phyloP scores from a whole-genome alignment of 2,329 filamentous ascomycete species.

The Penicillium sp. region DNA sequence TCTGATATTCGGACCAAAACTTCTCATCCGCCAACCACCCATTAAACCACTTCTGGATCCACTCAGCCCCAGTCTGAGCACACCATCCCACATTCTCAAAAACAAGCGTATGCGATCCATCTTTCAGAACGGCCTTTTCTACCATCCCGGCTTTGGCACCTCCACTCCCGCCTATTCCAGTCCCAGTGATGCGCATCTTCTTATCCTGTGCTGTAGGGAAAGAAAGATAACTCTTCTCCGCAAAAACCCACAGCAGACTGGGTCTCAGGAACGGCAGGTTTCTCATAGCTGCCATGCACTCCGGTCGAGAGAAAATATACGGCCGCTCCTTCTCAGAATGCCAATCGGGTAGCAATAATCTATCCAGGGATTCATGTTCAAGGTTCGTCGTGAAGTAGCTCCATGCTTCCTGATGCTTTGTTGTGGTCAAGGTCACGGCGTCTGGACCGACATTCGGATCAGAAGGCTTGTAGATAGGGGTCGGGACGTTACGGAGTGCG shows the following conservation, averaged over 20 bases:
- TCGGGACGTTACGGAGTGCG: constrained; percentile 14
- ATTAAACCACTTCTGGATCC: no score
- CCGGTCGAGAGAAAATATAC: constrained; percentile 11
- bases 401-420: constrained; percentile 14
- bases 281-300: constrained; percentile 12
- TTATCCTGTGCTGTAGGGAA: constrained; percentile 10
- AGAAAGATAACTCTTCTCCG: constrained; percentile 17
- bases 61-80: no score
- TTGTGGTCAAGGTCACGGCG: constrained; percentile 22
- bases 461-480: constrained; percentile 1
- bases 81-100: background rate
- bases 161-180: constrained; percentile 17
- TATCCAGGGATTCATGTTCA: constrained; percentile 4
- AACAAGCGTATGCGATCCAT: background rate
- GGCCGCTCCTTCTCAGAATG: constrained; percentile 9
- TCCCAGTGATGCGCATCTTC: constrained; percentile 21
- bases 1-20: no score
- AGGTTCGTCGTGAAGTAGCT: constrained; percentile 2
- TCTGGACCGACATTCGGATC: constrained; percentile 1
- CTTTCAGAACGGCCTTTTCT: background rate
- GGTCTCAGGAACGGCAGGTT: constrained; percentile 25
- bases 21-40: no score
- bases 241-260: constrained; percentile 25
- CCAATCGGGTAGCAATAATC: constrained; percentile 17
- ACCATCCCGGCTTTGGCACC: background rate